Conservation (phyloP, 306 rosid species). For the Vigna nakashimae region DNA sequence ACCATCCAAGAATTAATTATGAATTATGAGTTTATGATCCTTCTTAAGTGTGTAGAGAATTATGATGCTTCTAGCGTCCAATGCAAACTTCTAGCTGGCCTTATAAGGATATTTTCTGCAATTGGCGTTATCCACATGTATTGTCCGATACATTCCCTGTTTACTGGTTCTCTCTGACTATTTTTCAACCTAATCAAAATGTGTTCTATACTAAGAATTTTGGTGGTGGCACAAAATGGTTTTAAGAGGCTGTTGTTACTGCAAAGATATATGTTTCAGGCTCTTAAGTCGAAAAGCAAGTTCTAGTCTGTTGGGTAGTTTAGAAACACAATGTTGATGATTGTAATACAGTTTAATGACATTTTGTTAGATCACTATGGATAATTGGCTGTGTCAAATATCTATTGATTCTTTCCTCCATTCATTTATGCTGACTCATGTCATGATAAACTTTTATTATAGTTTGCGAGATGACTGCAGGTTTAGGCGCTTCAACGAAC, state of each 20-base stretch:
- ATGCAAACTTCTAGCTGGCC: background rate
- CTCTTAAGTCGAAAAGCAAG: background rate
- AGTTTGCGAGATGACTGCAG: background rate
- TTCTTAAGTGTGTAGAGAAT: slow-evolving; percentile 25
- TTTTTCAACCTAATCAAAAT: background rate
- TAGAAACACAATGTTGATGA: slow-evolving; percentile 11
- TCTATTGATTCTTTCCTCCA: background rate
- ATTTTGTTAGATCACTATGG: background rate
- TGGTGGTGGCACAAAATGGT: background rate
- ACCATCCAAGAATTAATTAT: background rate
- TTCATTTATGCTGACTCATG: background rate
- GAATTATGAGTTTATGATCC: background rate
- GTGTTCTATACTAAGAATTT: background rate
- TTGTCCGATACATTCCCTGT: background rate
- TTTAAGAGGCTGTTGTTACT: background rate
- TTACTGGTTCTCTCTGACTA: background rate
- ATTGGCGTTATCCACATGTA: background rate
- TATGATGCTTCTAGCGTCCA: background rate
- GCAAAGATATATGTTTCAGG: slow-evolving; percentile 16
- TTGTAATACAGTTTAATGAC: background rate
- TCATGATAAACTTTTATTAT: background rate
- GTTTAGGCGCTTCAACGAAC: background rate
- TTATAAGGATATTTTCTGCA: background rate
- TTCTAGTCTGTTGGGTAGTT: background rate
- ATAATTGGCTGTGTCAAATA: background rate